Evolutionary conservation across 2,329 filamentous ascomycete species (phyloP).

Genomic region (Didymella keratinophila): DNA sequence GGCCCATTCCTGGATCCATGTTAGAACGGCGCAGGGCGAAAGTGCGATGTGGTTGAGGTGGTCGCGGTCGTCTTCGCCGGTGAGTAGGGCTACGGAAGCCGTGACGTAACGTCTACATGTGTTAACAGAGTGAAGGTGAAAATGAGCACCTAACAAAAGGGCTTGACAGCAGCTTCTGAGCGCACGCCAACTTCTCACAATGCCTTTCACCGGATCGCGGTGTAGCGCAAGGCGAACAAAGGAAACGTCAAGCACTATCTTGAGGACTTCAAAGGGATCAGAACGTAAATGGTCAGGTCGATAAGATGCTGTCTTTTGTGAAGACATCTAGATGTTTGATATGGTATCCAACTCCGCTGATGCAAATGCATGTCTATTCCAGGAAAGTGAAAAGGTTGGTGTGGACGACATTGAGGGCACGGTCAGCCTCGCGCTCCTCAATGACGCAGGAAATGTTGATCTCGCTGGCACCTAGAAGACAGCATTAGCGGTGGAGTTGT

Average conservation of each 20-base stretch:
- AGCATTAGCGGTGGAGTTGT: background rate
- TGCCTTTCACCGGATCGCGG: background rate
- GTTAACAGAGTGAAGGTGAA: constrained; percentile 12
- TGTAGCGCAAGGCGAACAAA: background rate
- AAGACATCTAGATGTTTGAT: constrained; percentile 18
- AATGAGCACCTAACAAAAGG: background rate
- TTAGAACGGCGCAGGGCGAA: background rate
- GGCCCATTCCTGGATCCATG: constrained; percentile 14
- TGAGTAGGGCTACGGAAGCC: background rate
- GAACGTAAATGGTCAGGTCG: background rate
- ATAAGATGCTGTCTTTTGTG: constrained; percentile 1
- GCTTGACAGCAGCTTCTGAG: background rate
- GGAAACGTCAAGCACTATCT: background rate
- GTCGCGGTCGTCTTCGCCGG: background rate
- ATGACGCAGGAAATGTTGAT: constrained; percentile 99
- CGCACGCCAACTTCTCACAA: background rate
- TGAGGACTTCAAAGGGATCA: background rate
- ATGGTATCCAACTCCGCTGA: constrained; percentile 37
- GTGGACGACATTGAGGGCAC: constrained; percentile 94
- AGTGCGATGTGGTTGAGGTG: background rate
- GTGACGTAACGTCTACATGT: background rate
- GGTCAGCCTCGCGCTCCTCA: constrained; percentile 85
- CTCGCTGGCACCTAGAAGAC: constrained; percentile 82
- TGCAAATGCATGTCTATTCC: constrained; percentile 62
- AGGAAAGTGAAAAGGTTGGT: constrained; percentile 97